Evolutionary conservation across 2,329 filamentous ascomycete species (phyloP), one percentile per base, ranked within the genome.

Genomic region (Verticillium zaregamsianum): DNA sequence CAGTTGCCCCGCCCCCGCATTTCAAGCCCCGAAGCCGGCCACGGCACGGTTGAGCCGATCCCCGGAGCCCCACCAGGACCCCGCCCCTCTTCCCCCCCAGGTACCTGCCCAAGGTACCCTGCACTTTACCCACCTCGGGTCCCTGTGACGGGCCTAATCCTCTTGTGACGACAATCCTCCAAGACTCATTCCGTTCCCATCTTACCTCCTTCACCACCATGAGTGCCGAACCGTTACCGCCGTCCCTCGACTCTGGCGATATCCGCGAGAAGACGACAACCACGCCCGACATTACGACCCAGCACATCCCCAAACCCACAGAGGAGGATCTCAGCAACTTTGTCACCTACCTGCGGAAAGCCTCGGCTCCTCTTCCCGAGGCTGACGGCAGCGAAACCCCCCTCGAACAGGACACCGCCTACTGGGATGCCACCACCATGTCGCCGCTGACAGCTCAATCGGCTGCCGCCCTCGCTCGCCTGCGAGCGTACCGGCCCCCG

Each of bases 401-500:
- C 55, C 63, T 71, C 61, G 67, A 73, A 58, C 70, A 76, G 65
- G 77, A 74, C 52, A 82, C 83, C 52, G 74, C 79, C 59, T 86
- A 86, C 71, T 87, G 85, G 77, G 82, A 86, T 76, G 77, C 80
- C 55, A 73, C 78, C 63, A 82, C 79, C 66, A 87, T 87, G 84
- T 80, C 83, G 62, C 79, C 82, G 62, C 73, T 86, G 60, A 87
- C 80, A 67, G 72, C 81, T 66, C 75, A 78, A 61, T 86, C 84
- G 66, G 76, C 79, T 71, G 83, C 84, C 66, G 85, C 84, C 70
- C 74, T 90, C 66, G 81, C 84, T 61, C 82, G 86, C 63, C 78
- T 90, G 61, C 81, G 86, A 59, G 80, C 85, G 60, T 89, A 86
- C 72, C 81, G 78, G 62, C 81, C 87, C 20, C 86, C 86, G 2